Base-by-base conservation (phyloP, 192 early-diverging fungal species). In the Funneliformis geosporum region DNA sequence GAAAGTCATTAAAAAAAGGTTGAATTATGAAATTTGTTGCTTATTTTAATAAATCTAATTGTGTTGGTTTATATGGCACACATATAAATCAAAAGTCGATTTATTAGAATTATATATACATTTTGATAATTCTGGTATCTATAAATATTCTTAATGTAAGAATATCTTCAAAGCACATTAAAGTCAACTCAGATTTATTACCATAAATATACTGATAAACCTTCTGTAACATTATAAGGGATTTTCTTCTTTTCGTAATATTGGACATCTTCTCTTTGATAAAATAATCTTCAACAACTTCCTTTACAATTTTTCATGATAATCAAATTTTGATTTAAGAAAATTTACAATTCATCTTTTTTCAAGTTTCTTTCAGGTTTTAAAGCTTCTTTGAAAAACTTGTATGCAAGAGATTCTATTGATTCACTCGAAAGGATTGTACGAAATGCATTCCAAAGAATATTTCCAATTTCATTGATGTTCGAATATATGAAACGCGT, bases 401-500 rank as follows among this genome's bases (percentile, higher is more conserved):
- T 47, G 16, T 14, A 4, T 2, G 46, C 47, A 5, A 50, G 16
- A 16, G 47, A 50, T 16, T 18, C 12, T 0, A 50, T 16, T 16
- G 12, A 5, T 18, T 50, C 47, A 4, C 0, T 8, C 18, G 47
- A 18, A 18, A 4, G 47, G 18, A 50, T 50, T 50, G 47, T 12
- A 64, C 7, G 16, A 28, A 76, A 64, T 8, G 14, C 18, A 1
- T 60, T 21, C 8, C 60, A 61, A 0, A 65, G 25, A 1, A 14
- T 76, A 14, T 64, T 28, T 33, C 60, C 42, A 21, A 76, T 65
- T 11, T 76, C 60, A 3, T 60, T 5, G 18, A 43, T 25, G 18
- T 10, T 76, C 75, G 25, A 76, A 44, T 25, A 76, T 50, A n/a
- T 50, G 33, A 12, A 76, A 25, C 2, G 61, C 75, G 25, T 65